Evolutionary conservation across 129 eudicot species (phyloP), one percentile per base, ranked within the genome.

Genomic region (Mikania micrantha): DNA sequence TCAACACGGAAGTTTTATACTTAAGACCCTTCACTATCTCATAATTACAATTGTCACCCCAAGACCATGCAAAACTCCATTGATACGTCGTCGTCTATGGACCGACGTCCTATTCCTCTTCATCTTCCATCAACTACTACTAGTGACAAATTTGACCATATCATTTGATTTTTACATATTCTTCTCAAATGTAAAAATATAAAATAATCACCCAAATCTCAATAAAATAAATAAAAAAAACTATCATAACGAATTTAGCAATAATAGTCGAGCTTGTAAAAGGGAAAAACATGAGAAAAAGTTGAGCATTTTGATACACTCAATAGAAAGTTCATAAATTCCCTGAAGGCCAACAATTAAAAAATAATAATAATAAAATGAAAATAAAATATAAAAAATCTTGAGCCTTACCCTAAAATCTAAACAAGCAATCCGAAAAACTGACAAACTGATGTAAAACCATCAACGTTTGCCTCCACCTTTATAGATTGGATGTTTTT

Each of bases 51-150:
- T 21, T 60, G 49, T 10, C 39, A 72, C 61, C 62, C 32, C 22
- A 60, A 40, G 60, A 45, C 13, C 52, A 35, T 52, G 21, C 58
- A 38, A 53, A 48, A 19, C 48, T 65, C 34, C 65, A 41, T 53
- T 28, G 71, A 74, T 56, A 66, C 66, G 60, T 74, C 73, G 44
- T 66, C 49, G 4, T 74, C 47, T 38, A 15, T 74, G 67, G 52
- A 9, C 73, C 79, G 38, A 15, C 25, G 17, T 17, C 11, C 3
- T 48, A 20, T 20, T 42, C 20, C 22, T 42, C 40, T 53, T 8
- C 56, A 54, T 36, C 57, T 65, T 63, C 50, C 73, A 66, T 60
- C 21, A 66, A 44, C 59, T 40, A 56, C 31, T 16, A 49, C n/a
- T n/a, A 16, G 45, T 24, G 19, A 45, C 16, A 29, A 41, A 70